Percentiles rank a stretch among this genome's conserved stretches.
These are phyloP conservation scores for Obelidium mucronatum DNA, from an alignment of 192 early-diverging fungal species.

Conservation along the genomic window DNA sequence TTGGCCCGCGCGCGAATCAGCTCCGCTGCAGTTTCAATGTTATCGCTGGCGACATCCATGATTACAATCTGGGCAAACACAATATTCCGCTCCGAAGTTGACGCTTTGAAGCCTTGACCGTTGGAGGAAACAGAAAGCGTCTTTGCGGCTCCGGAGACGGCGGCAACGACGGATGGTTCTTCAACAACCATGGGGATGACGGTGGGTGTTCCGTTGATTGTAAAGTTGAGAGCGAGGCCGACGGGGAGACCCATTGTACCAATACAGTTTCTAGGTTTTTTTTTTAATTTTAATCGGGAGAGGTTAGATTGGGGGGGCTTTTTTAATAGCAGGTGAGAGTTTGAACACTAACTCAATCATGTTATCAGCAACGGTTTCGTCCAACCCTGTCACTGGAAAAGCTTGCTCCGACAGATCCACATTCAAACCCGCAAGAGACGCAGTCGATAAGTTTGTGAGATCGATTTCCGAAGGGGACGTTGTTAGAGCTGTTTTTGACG, in stretches of 20 bases:
- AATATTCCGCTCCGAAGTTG: slow-evolving; percentile 69
- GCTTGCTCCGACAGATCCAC: slow-evolving; percentile 44
- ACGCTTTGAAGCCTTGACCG: slow-evolving; percentile 64
- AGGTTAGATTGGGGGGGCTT: slow-evolving; percentile 17
- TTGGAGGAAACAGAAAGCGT: slow-evolving; percentile 60
- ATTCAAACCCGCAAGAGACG: slow-evolving; percentile 32
- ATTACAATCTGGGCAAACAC: slow-evolving; percentile 57
- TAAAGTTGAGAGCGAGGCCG: slow-evolving; percentile 76
- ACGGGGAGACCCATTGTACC: slow-evolving; percentile 75
- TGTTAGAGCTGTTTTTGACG: not conserved
- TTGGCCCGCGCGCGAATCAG: slow-evolving; percentile 19
- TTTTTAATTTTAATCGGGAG: not conserved
- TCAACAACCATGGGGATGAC: slow-evolving; percentile 81
- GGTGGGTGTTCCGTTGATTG: slow-evolving; percentile 65
- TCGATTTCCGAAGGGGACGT: slow-evolving; percentile 28
- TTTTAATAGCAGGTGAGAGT: slow-evolving; percentile 13
- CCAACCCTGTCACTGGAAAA: slow-evolving; percentile 70
- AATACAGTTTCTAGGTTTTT: slow-evolving; percentile 26
- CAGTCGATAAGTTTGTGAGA: slow-evolving; percentile 21
- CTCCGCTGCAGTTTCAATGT: slow-evolving; percentile 1
- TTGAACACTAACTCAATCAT: slow-evolving; percentile 70
- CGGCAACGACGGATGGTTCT: slow-evolving; percentile 79
- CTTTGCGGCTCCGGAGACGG: slow-evolving; percentile 81
- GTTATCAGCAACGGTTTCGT: slow-evolving; percentile 73
- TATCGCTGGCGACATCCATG: slow-evolving; percentile 11